These are phyloP conservation scores for Ogataea pilisensis DNA, from an alignment of 805 yeast species.

Conservation along the genomic window DNA sequence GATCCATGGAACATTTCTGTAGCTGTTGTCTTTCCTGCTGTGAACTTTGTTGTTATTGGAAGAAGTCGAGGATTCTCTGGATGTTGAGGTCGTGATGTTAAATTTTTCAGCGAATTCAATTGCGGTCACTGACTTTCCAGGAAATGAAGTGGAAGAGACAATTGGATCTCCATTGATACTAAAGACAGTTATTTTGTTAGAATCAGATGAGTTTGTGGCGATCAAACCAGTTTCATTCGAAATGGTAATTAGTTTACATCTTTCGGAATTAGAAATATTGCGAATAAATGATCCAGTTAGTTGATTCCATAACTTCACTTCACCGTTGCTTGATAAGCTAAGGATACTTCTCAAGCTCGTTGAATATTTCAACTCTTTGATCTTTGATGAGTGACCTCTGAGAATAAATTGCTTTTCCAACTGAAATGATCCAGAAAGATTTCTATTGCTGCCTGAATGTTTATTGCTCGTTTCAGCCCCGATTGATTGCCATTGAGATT, in stretches of 20 bases:
- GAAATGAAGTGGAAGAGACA: background rate
- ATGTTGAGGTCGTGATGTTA: constrained; percentile 4
- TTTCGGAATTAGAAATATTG: constrained; percentile 17
- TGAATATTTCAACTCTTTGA: constrained; percentile 46
- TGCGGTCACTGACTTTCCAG: constrained; percentile 7
- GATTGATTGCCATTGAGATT: constrained; percentile 5
- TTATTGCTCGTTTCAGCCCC: background rate
- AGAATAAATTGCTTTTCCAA: constrained; percentile 28
- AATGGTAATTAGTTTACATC: constrained; percentile 34
- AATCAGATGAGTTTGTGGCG: constrained; percentile 29
- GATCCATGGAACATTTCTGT: constrained; percentile 27
- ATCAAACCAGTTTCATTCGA: constrained; percentile 56
- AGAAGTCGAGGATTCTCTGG: constrained; percentile 1
- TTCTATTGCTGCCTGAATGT: too few species aligned
- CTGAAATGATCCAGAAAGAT: background rate
- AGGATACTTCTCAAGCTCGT: constrained; percentile 51
- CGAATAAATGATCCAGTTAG: constrained; percentile 49
- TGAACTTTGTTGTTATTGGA: background rate
- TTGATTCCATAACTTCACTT: constrained; percentile 61
- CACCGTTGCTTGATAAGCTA: constrained; percentile 53
- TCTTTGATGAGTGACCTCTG: constrained; percentile 53
- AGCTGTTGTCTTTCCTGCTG: background rate
- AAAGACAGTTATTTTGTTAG: constrained; percentile 31
- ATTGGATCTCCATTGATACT: constrained; percentile 47
- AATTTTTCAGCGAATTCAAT: constrained; percentile 18